Evolutionary conservation across 2,329 filamentous ascomycete genomes (phyloP).

Genomic region (Plectosphaerella sp.): DNA sequence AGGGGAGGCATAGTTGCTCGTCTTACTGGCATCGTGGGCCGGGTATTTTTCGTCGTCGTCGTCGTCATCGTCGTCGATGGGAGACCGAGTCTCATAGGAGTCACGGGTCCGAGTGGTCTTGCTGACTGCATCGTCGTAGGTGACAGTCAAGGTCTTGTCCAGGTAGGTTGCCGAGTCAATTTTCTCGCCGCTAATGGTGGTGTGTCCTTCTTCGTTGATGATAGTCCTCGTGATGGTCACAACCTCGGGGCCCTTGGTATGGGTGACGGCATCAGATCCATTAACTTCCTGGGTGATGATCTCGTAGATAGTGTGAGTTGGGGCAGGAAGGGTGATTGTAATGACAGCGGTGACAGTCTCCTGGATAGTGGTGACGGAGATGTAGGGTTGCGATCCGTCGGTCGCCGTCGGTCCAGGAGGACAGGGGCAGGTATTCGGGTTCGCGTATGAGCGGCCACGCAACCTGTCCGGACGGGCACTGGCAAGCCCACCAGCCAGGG

Average conservation of each 20-base stretch:
- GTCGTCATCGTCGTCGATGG: background rate
- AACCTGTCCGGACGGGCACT: constrained; percentile 6
- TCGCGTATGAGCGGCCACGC: constrained; percentile 5
- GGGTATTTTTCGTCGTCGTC: background rate
- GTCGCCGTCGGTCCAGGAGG: background rate
- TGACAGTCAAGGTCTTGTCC: constrained; percentile 12
- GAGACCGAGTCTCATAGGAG: background rate
- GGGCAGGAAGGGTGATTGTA: constrained; percentile 15
- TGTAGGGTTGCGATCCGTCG: too few species aligned
- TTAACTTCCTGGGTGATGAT: constrained; percentile 1
- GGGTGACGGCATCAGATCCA: background rate
- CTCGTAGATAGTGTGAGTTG: constrained; percentile 17
- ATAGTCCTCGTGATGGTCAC: constrained; percentile 15
- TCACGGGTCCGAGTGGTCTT: background rate
- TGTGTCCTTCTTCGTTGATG: constrained; percentile 15
- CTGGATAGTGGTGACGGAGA: constrained; percentile 8
- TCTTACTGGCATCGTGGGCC: too few species aligned
- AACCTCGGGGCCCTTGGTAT: background rate
- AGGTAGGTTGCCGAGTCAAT: too few species aligned
- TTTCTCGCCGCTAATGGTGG: background rate
- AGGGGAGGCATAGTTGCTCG: too few species aligned
- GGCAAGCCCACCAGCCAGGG: constrained; percentile 1
- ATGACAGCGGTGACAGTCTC: constrained; percentile 20
- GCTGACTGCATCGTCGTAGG: background rate
- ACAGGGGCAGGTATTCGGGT: constrained; percentile 10